phyloP scores from a whole-genome alignment of 2,329 filamentous ascomycete genomes.

The Colletotrichum cereale region DNA sequence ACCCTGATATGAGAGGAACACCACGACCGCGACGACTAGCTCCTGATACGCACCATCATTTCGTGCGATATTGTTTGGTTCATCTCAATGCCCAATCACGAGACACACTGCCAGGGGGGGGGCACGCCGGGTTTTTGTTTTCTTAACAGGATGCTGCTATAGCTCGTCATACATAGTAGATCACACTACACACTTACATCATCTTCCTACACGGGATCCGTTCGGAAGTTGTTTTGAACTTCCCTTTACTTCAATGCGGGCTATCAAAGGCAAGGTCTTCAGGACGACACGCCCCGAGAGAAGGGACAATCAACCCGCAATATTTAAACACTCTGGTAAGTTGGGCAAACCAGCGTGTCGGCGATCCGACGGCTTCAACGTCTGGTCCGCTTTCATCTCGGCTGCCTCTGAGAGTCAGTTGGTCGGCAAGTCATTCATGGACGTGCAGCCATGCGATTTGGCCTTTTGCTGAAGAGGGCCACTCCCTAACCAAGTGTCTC shows the following conservation, averaged over 20 bases:
- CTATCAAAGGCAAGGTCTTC: constrained; percentile 19
- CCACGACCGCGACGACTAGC: constrained; percentile 2
- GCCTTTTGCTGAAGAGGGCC: neutral
- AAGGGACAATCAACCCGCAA: neutral
- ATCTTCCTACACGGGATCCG: constrained; percentile 3
- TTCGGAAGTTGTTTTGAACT: constrained; percentile 18
- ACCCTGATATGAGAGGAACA: constrained; percentile 18
- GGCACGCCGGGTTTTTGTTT: constrained; percentile 21
- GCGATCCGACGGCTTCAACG: neutral
- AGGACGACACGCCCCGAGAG: neutral
- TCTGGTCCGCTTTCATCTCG: constrained; percentile 10
- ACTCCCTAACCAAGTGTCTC: neutral
- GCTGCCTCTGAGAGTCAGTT: constrained; percentile 8
- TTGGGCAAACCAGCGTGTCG: neutral
- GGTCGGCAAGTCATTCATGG: neutral
- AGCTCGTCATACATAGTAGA: neutral
- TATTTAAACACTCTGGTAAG: neutral
- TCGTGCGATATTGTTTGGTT: constrained; percentile 37
- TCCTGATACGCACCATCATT: constrained; percentile 37
- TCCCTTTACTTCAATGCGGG: constrained; percentile 16
- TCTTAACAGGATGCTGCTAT: constrained; percentile 27
- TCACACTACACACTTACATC: constrained; percentile 20
- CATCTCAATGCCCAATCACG: constrained; percentile 20
- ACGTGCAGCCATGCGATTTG: neutral
- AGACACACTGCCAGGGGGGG: neutral